Evolutionary conservation across 169 alveolate species (phyloP).

Genomic region (Cryptosporidium bovis): DNA sequence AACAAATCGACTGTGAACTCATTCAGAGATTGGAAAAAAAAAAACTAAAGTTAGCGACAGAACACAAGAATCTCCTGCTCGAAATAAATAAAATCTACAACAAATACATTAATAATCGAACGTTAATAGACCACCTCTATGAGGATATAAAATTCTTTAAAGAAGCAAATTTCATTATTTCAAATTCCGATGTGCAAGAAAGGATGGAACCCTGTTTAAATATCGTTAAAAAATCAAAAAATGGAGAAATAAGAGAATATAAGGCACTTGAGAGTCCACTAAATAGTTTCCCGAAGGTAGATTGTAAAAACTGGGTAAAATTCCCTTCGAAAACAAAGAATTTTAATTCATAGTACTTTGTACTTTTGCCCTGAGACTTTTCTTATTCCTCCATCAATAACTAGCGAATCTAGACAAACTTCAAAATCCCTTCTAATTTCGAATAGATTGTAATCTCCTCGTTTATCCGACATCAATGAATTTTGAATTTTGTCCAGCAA

Average conservation of each 20-base stretch:
- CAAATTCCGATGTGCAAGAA: background rate
- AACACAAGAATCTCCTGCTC: slow-evolving; percentile 23
- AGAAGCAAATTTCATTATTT: slow-evolving; percentile 26
- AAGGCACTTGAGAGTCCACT: background rate
- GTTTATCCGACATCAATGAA: background rate
- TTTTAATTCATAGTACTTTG: slow-evolving; percentile 14
- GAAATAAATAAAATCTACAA: background rate
- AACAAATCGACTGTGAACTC: slow-evolving; percentile 8
- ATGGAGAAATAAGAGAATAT: background rate
- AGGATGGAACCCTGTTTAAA: background rate
- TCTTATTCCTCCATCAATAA: slow-evolving; percentile 41
- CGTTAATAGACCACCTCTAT: slow-evolving; percentile 14
- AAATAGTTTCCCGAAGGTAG: slow-evolving; percentile 9
- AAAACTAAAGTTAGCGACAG: slow-evolving; percentile 27
- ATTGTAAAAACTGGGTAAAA: slow-evolving; percentile 29
- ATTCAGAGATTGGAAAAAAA: slow-evolving; percentile 14
- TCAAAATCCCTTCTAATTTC: slow-evolving; percentile 46
- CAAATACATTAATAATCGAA: slow-evolving; percentile 3
- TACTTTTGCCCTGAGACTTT: slow-evolving; percentile 61
- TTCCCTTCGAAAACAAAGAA: slow-evolving; percentile 12
- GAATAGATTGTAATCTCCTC: background rate
- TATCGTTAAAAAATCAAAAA: background rate
- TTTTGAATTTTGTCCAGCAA: slow-evolving; percentile 6
- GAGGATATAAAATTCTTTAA: slow-evolving; percentile 48
- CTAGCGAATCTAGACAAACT: slow-evolving; percentile 33